Base-by-base conservation (phyloP, 192 early-diverging fungal species). In the Coemansia guatemalensis region DNA sequence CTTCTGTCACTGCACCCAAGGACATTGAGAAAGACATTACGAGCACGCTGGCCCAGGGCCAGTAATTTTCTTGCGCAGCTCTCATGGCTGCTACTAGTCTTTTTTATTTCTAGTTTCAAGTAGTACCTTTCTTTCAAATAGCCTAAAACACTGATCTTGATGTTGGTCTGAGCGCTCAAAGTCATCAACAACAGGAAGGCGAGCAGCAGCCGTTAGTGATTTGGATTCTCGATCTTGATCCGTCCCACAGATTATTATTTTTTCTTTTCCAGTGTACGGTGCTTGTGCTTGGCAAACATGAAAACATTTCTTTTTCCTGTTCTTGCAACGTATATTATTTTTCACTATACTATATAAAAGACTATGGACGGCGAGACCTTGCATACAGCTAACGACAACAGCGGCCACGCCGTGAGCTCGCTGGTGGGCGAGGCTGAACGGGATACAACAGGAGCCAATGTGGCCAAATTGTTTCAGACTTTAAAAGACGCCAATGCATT, bases 1-100 rank as follows among this genome's bases (percentile, higher is more conserved):
- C 84, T n/a, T 87, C 89, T 5, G 83, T 76, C 47, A 76, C 84
- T 2, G 73, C 83, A 27, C 93, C 93, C 17, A 71, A 82, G 51
- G 60, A 63, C 8, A 85, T 94, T 25, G 85, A 69, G n/a, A 32
- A 53, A 1, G 87, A 83, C 18, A 81, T 94, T 39, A 79, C 85
- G 60, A 79, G 82, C 60, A 75, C 85, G 30, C 30, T 32, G 3
- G 3, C 30, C 8, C 39, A 50, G 4, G 33, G 27, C 20, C 21
- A 29, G 26, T 56, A 32, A 56, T 11, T 20, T 22, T 48, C 6
- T 18, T 14, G 35, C 5, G 30, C 30, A 52, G 50, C 48, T 26
- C 23, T 50, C 22, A 11, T 20, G 22, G 61, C 54, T 47, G 33
- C 26, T 22, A 23, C 14, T 60, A 44, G 47, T 61, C 44, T 55